phyloP scores from a whole-genome alignment of 768 basidiomycete genomes.

The Amanita subjunquillea region DNA sequence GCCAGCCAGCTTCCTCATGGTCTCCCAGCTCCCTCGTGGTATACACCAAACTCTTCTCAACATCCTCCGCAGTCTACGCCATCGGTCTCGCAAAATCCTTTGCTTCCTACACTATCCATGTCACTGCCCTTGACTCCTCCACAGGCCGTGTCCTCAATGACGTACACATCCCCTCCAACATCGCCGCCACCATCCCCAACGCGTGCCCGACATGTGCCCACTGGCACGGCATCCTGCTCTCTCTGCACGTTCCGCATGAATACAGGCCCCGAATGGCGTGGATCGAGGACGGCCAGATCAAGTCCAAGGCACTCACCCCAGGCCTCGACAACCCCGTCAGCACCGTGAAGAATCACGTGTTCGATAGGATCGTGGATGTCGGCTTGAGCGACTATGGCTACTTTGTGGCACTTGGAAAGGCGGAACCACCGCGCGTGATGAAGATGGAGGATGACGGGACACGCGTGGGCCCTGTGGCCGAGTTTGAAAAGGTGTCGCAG shows the following conservation, averaged over 20 bases:
- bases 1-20: conserved; percentile 1
- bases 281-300: conserved; percentile 42
- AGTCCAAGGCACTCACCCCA: conserved; percentile 26
- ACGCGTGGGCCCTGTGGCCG: neutral
- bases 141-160: conserved; percentile 42
- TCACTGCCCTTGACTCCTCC: conserved; percentile 45
- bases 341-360: conserved; percentile 13
- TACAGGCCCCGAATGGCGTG: conserved; percentile 30
- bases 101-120: conserved; percentile 53
- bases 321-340: neutral
- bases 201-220: conserved; percentile 5
- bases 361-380: conserved; percentile 48
- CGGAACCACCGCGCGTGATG: conserved; percentile 50
- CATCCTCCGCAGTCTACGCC: conserved; percentile 43
- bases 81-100: conserved; percentile 42
- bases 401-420: conserved; percentile 46
- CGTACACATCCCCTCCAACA: conserved; percentile 43
- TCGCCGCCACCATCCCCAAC: conserved; percentile 22
- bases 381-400: conserved; percentile 46
- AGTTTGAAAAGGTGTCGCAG: conserved; percentile 17
- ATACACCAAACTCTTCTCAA: conserved; percentile 50
- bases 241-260: conserved; percentile 10
- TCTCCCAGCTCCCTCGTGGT: conserved; percentile 47
- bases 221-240: conserved; percentile 12
- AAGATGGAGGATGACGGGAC: conserved; percentile 33